A percentile compares a stretch with the other conserved stretches of the same genome.
Evolutionary conservation across 2,329 filamentous ascomycete genomes (phyloP).

Genomic region (Cytospora piceae): DNA sequence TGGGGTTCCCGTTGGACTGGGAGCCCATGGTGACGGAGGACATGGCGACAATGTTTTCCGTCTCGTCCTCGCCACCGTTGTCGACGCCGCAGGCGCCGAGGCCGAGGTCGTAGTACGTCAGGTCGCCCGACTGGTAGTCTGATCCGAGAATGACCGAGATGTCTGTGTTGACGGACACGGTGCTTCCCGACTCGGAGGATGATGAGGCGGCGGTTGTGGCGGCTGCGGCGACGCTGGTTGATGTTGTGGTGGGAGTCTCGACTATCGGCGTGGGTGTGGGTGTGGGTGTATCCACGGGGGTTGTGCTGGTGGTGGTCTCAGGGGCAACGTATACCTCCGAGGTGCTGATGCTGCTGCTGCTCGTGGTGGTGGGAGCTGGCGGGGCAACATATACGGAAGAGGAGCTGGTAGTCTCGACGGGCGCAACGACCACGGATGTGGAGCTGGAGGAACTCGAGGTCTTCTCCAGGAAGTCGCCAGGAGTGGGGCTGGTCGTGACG

Average conservation of each 20-base stretch:
- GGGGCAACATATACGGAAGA: conserved; percentile 17
- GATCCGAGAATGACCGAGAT: conserved; percentile 36
- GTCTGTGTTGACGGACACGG: conserved; percentile 34
- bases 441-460: conserved; percentile 28
- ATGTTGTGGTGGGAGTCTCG: conserved; percentile 30
- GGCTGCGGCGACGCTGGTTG: conserved; percentile 35
- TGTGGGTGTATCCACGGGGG: conserved; percentile 29
- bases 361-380: background rate
- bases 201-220: conserved; percentile 35
- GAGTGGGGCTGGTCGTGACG: conserved; percentile 33
- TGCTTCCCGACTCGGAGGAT: conserved; percentile 34
- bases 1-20: conserved; percentile 67
- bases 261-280: conserved; percentile 17
- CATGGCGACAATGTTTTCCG: conserved; percentile 70
- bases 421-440: conserved; percentile 38
- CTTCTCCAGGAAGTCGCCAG: conserved; percentile 40
- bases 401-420: conserved; percentile 19
- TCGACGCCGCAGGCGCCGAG: conserved; percentile 70
- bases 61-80: conserved; percentile 58
- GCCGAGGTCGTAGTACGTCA: conserved; percentile 76
- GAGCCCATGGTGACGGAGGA: conserved; percentile 65
- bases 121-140: conserved; percentile 58
- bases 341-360: conserved; percentile 19
- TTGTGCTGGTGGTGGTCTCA: conserved; percentile 35
- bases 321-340: conserved; percentile 27